Evolutionary conservation across 164 flowering plant genomes (phyloP).

Genomic region (Dillenia suffruticosa): DNA sequence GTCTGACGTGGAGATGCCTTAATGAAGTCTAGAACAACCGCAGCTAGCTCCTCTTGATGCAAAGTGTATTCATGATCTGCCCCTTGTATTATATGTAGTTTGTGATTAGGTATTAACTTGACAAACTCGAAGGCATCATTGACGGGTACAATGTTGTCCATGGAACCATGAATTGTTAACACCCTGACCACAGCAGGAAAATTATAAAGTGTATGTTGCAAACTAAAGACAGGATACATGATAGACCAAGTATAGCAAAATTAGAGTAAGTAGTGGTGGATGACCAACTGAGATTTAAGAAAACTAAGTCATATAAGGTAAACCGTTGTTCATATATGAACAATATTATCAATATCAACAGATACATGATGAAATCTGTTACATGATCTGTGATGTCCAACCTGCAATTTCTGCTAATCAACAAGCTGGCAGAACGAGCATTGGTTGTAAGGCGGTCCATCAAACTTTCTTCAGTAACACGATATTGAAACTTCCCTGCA

Average conservation of each 20-base stretch:
- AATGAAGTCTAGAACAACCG: constrained; percentile 41
- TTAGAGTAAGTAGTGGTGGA: background rate
- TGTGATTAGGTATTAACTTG: constrained; percentile 52
- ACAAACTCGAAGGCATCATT: constrained; percentile 55
- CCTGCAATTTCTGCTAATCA: constrained; percentile 63
- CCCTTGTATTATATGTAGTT: constrained; percentile 44
- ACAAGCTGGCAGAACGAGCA: constrained; percentile 44
- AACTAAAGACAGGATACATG: background rate
- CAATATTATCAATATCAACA: background rate
- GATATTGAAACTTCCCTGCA: constrained; percentile 64
- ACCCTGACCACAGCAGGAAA: constrained; percentile 34
- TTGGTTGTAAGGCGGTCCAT: constrained; percentile 73
- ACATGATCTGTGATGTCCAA: constrained; percentile 10
- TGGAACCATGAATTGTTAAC: constrained; percentile 63
- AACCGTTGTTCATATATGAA: background rate
- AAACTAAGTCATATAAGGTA: background rate
- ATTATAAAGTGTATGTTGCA: background rate
- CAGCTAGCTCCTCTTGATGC: constrained; percentile 46
- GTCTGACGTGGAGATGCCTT: constrained; percentile 6
- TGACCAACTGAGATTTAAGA: background rate
- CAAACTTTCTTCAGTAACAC: constrained; percentile 71
- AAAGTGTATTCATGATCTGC: constrained; percentile 59
- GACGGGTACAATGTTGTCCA: constrained; percentile 44
- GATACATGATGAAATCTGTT: background rate
- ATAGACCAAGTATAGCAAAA: background rate